A percentile compares a stretch with the other conserved stretches of the same genome.
These are phyloP conservation scores for Citrullus amarus DNA, from an alignment of 306 rosid species.

Conservation along the genomic window DNA sequence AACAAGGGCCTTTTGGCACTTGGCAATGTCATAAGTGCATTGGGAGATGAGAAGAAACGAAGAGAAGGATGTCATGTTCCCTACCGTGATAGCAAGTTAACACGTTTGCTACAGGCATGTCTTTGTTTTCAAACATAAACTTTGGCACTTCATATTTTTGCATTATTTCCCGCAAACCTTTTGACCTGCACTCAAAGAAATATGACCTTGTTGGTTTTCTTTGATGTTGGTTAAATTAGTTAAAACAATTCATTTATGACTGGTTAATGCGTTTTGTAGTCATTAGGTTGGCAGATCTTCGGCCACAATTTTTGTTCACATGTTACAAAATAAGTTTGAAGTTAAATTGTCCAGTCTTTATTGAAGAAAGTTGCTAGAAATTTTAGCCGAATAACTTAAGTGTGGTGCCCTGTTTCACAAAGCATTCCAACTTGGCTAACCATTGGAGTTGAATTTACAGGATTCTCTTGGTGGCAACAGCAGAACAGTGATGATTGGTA, in stretches of 20 bases:
- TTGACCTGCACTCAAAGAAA: neutral
- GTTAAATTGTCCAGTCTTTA: neutral
- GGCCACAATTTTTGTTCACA: neutral
- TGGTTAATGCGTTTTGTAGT: neutral
- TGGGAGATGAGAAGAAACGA: slow-evolving; percentile 92
- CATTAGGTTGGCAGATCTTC: neutral
- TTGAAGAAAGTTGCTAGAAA: neutral
- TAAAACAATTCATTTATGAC: neutral
- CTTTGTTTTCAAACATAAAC: neutral
- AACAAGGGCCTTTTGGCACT: slow-evolving; percentile 87
- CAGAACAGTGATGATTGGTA: slow-evolving; percentile 98
- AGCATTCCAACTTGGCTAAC: slow-evolving; percentile 2
- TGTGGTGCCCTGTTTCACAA: neutral
- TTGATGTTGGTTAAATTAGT: neutral
- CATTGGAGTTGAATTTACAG: slow-evolving; percentile 31
- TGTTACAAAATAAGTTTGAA: neutral
- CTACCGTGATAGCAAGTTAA: slow-evolving; percentile 91
- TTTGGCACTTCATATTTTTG: neutral
- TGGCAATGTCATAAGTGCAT: slow-evolving; percentile 91
- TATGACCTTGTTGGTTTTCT: neutral
- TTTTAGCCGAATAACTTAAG: neutral
- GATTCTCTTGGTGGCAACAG: slow-evolving; percentile 98
- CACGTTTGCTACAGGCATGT: slow-evolving; percentile 79
- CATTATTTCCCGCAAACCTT: neutral
- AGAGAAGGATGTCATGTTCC: slow-evolving; percentile 98